Evolutionary conservation across 139 green algal genomes (phyloP), one percentile per base, ranked within the genome.

Genomic region (Spirogloea muscicola): DNA sequence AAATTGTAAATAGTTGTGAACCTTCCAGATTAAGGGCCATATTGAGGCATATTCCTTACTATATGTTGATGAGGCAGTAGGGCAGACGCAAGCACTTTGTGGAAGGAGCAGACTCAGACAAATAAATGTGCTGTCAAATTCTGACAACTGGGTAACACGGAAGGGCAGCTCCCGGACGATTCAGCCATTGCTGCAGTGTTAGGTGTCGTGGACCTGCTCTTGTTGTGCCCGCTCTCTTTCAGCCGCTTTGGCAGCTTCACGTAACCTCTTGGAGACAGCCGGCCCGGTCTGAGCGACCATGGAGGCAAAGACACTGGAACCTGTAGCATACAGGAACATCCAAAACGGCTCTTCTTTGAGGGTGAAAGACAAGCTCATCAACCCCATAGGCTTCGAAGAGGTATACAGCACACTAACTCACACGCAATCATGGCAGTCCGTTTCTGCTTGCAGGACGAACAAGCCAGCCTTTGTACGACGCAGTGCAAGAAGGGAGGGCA

Each of bases 201-300:
- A n/a, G n/a, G n/a, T n/a, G n/a, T n/a, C n/a, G n/a, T n/a, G n/a
- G n/a, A n/a, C n/a, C n/a, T n/a, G n/a, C n/a, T n/a, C n/a, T n/a
- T n/a, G n/a, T n/a, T n/a, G n/a, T n/a, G n/a, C n/a, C n/a, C n/a
- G n/a, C n/a, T n/a, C n/a, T n/a, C n/a, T n/a, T n/a, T n/a, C n/a
- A n/a, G 55, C 55, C 31, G 27, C 55, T 16, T 64, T 13, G 13
- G 55, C 55, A 27, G 55, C 55, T 13, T 21, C 33, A 16, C 55
- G 55, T 13, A 64, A 38, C 55, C 33, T 64, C 29, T 13, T 9
- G 29, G 55, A 10, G 16, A 64, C 55, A 41, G 13, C 55, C 31
- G 27, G 29, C 31, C 55, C 55, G 10, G 55, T 44, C 10, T 64
- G 55, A 10, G 55, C 55, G 13, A 64, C 55, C 55, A 64, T 64